Conservation (phyloP, 2,329 filamentous ascomycete species). For the Trichoderma simmonsii region DNA sequence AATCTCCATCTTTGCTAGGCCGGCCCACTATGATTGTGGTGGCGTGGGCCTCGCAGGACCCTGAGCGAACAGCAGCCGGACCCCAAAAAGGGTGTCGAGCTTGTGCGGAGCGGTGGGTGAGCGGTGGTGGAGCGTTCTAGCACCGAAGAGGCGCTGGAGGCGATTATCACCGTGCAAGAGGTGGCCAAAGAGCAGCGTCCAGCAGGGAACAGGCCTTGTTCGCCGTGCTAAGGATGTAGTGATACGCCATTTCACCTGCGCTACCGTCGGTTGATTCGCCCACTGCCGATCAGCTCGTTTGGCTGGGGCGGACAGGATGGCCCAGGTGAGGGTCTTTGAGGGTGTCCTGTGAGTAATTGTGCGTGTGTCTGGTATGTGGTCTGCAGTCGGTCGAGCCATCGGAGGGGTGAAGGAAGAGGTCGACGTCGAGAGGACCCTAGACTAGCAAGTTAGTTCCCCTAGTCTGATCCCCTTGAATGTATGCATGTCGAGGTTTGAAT, state of each 20-base stretch:
- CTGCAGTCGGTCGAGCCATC: neutral
- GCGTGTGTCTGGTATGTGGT: neutral
- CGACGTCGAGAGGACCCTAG: neutral
- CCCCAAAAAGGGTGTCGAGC: slow-evolving; percentile 1
- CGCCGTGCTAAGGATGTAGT: neutral
- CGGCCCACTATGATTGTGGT: slow-evolving; percentile 2
- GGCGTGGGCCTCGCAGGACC: slow-evolving; percentile 12
- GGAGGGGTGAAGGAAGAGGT: neutral
- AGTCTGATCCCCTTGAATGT: neutral
- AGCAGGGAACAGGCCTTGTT: slow-evolving; percentile 17
- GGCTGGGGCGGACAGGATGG: neutral
- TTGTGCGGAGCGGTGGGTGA: slow-evolving; percentile 12
- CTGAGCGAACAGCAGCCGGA: slow-evolving; percentile 10
- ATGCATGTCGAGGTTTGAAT: neutral
- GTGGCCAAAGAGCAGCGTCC: neutral
- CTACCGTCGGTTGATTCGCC: slow-evolving; percentile 15
- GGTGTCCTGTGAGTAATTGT: neutral
- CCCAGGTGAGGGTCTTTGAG: neutral
- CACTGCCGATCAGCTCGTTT: slow-evolving; percentile 18
- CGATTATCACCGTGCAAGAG: neutral
- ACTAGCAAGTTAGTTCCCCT: neutral
- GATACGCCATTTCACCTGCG: slow-evolving; percentile 14
- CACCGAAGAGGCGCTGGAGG: neutral
- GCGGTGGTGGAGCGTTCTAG: neutral
- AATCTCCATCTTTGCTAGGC: neutral